Evolutionary conservation across 2,329 filamentous ascomycete species (phyloP).

Genomic region (Colletotrichum camelliae): DNA sequence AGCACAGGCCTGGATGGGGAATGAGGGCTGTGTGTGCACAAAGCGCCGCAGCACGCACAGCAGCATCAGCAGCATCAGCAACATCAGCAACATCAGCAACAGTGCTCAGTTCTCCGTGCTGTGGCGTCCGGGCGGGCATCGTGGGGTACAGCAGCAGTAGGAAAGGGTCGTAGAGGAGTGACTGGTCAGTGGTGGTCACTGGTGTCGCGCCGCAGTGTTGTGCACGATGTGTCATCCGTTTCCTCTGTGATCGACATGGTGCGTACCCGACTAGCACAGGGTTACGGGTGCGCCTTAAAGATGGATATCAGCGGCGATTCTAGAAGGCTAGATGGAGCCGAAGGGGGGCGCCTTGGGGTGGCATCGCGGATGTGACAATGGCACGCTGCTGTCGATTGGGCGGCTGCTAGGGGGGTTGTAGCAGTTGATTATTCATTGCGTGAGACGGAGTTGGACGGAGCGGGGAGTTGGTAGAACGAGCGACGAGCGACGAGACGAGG

Average conservation of each 20-base stretch:
- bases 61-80: neutral
- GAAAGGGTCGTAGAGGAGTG: neutral
- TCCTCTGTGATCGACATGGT: neutral
- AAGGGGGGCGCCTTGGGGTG: neutral
- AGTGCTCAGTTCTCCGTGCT: neutral
- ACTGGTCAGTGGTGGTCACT: neutral
- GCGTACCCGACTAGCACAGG: neutral
- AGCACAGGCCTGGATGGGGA: neutral
- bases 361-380: conserved; percentile 8
- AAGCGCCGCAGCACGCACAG: neutral
- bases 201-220: neutral
- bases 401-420: neutral
- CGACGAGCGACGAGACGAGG: neutral
- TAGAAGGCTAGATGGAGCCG: neutral
- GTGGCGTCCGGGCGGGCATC: conserved; percentile 4
- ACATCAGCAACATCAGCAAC: too few relatives aligned
- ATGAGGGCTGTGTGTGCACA: neutral
- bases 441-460: conserved; percentile 11
- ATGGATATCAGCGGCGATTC: neutral
- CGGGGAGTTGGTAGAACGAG: neutral
- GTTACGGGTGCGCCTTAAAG: neutral
- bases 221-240: conserved; percentile 14
- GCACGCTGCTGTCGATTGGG: neutral
- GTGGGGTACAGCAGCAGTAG: neutral
- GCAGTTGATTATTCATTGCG: neutral